phyloP scores from a whole-genome alignment of 2,329 filamentous ascomycete genomes.

The Ceratocystis cubensis region DNA sequence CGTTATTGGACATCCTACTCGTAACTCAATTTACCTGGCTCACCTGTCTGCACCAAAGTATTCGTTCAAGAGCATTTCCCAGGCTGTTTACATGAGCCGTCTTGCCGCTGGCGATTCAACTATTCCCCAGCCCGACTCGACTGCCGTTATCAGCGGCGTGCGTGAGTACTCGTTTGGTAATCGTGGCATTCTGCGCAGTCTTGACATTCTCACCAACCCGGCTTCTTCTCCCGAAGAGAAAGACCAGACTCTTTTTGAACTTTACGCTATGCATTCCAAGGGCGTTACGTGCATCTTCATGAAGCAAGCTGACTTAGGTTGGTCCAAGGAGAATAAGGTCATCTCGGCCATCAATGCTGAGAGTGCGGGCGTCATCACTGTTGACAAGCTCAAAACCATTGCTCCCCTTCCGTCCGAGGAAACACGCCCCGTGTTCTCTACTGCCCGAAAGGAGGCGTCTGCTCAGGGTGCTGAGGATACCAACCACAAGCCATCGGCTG shows the following conservation, averaged over 20 bases:
- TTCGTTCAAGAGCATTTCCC: constrained; percentile 66
- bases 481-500: constrained; percentile 4
- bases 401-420: constrained; percentile 36
- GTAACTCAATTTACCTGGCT: constrained; percentile 95
- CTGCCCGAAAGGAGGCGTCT: constrained; percentile 30
- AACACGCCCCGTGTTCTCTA: constrained; percentile 30
- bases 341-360: constrained; percentile 65
- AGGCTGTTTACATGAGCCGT: constrained; percentile 75
- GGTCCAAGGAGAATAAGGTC: constrained; percentile 82
- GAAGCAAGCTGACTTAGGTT: constrained; percentile 80
- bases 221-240: constrained; percentile 48
- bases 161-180: constrained; percentile 86
- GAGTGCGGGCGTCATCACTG: constrained; percentile 58
- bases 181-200: constrained; percentile 73
- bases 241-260: constrained; percentile 72
- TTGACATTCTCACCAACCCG: constrained; percentile 71
- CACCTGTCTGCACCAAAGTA: constrained; percentile 92
- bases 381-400: constrained; percentile 53
- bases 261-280: constrained; percentile 95
- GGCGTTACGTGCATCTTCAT: constrained; percentile 84
- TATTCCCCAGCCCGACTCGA: constrained; percentile 79
- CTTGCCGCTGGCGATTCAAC: constrained; percentile 58
- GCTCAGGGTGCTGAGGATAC: constrained; percentile 22
- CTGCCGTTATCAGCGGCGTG: constrained; percentile 92
- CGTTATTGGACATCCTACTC: constrained; percentile 85